These are phyloP conservation scores for Vitis rupestris DNA, from an alignment of 164 flowering plant species.

Conservation along the genomic window DNA sequence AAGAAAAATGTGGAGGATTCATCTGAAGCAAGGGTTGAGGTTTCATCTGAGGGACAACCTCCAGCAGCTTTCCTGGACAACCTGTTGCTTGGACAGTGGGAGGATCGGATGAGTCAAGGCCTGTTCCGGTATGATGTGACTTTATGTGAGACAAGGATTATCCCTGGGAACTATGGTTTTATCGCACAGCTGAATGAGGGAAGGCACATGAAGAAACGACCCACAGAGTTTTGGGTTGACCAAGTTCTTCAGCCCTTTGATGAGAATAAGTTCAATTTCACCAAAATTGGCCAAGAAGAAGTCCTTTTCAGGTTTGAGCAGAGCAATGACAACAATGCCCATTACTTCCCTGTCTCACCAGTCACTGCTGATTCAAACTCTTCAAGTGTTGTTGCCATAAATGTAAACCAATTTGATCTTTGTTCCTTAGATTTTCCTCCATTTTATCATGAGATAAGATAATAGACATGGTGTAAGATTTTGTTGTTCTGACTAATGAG, in stretches of 20 bases:
- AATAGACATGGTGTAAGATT: background rate
- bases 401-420: slow-evolving; percentile 41
- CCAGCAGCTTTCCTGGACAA: slow-evolving; percentile 27
- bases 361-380: slow-evolving; percentile 26
- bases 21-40: slow-evolving; percentile 1
- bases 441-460: background rate
- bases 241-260: slow-evolving; percentile 85
- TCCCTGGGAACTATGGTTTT: slow-evolving; percentile 66
- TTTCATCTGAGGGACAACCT: slow-evolving; percentile 8
- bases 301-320: slow-evolving; percentile 69
- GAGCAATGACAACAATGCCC: slow-evolving; percentile 31
- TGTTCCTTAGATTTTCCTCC: background rate
- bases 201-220: slow-evolving; percentile 80
- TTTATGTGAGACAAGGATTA: slow-evolving; percentile 66
- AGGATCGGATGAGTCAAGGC: slow-evolving; percentile 65
- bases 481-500: background rate
- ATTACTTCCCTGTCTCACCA: slow-evolving; percentile 42
- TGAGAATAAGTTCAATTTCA: slow-evolving; percentile 78
- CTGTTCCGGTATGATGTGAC: slow-evolving; percentile 88
- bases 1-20: slow-evolving; percentile 20
- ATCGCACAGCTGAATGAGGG: slow-evolving; percentile 90
- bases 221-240: slow-evolving; percentile 81
- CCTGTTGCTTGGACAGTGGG: slow-evolving; percentile 68
- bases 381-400: slow-evolving; percentile 77
- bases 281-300: slow-evolving; percentile 91